Conservation (phyloP, 2,329 filamentous ascomycete species). For the Clarireedia paspali region DNA sequence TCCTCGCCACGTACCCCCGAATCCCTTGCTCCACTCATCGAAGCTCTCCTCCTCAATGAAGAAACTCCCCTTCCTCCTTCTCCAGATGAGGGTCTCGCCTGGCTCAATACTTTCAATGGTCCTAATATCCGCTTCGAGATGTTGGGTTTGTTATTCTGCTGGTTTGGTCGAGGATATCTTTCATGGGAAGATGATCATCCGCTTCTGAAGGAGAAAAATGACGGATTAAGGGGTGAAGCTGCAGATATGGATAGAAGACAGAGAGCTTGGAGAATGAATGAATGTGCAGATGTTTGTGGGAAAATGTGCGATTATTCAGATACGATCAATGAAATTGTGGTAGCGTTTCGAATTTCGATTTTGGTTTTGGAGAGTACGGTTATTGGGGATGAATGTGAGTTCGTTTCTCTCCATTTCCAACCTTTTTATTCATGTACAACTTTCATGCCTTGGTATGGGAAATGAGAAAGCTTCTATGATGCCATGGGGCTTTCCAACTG, state of each 20-base stretch:
- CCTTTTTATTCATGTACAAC: background rate
- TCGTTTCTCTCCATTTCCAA: background rate
- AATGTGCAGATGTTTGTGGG: constrained; percentile 23
- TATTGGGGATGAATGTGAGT: constrained; percentile 1
- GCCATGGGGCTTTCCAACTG: too few species aligned
- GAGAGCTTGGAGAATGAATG: constrained; percentile 26
- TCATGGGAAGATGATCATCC: constrained; percentile 23
- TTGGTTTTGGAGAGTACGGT: background rate
- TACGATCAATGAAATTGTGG: constrained; percentile 17
- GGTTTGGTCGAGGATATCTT: constrained; percentile 22
- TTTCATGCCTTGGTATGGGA: background rate
- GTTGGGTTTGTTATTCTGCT: constrained; percentile 25
- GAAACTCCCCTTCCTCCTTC: constrained; percentile 18
- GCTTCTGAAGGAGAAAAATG: constrained; percentile 18
- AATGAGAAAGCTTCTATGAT: background rate
- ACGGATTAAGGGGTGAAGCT: constrained; percentile 1
- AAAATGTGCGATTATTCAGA: constrained; percentile 4
- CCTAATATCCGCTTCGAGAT: constrained; percentile 25
- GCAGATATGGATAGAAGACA: constrained; percentile 19
- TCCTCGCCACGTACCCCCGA: constrained; percentile 15
- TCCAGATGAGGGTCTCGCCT: constrained; percentile 23
- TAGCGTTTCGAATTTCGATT: background rate
- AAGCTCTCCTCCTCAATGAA: constrained; percentile 21
- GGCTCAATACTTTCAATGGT: constrained; percentile 25
- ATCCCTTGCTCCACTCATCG: constrained; percentile 15